These are phyloP conservation scores for Knoxia roxburghii DNA, from an alignment of 257 asterid genomes.

Conservation along the genomic window DNA sequence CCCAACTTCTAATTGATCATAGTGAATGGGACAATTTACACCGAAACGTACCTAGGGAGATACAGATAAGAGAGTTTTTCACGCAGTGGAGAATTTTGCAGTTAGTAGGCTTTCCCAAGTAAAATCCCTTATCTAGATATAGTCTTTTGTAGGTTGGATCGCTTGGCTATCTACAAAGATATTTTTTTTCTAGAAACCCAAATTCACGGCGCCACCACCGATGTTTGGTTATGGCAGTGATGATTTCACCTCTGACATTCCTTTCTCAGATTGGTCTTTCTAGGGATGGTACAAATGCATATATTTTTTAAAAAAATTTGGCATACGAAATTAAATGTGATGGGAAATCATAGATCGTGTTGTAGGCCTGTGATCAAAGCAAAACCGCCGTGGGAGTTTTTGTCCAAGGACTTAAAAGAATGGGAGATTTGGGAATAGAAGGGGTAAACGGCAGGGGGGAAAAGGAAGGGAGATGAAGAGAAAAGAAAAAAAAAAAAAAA, in stretches of 20 bases:
- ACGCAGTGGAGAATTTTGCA: conserved; percentile 35
- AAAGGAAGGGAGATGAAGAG: too few relatives aligned
- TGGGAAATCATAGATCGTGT: background rate
- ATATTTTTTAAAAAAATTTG: too few relatives aligned
- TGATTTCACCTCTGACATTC: conserved; percentile 32
- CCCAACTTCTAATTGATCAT: conserved; percentile 29
- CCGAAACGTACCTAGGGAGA: conserved; percentile 11
- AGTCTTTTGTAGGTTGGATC: conserved; percentile 23
- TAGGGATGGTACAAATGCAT: conserved; percentile 68
- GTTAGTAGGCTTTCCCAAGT: conserved; percentile 33
- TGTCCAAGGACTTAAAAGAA: conserved; percentile 47
- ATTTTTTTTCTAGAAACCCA: conserved; percentile 11
- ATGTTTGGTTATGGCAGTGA: conserved; percentile 27
- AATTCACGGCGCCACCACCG: conserved; percentile 27
- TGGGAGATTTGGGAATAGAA: too few relatives aligned
- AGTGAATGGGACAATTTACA: conserved; percentile 28
- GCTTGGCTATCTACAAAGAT: conserved; percentile 12
- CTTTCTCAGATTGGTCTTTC: conserved; percentile 48
- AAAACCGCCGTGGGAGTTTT: conserved; percentile 71
- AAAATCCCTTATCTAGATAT: conserved; percentile 33
- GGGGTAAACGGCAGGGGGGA: too few relatives aligned
- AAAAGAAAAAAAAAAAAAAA: too few relatives aligned
- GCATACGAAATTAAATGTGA: too few relatives aligned
- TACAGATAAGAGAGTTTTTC: conserved; percentile 29
- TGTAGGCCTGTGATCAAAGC: conserved; percentile 80